These are phyloP conservation scores for Pugionium cornutum DNA, from an alignment of 345 rosid species.

Conservation along the genomic window DNA sequence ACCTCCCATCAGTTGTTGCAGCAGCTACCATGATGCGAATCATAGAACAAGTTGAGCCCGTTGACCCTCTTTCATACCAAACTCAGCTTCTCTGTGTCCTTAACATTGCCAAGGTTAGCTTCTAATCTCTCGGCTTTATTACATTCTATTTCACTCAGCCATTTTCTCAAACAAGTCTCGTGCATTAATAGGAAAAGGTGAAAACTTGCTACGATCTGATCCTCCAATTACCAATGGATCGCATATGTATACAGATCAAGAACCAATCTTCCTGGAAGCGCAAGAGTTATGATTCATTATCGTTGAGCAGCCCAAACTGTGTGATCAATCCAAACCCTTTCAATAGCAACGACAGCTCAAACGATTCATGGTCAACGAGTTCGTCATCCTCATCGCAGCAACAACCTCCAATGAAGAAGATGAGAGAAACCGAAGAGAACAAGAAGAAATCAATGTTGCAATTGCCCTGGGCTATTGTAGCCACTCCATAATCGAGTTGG, in stretches of 20 bases:
- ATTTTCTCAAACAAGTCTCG: conserved; percentile 16
- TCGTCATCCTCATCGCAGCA: conserved; percentile 24
- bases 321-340: conserved; percentile 61
- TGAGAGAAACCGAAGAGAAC: conserved; percentile 48
- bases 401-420: conserved; percentile 56
- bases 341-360: conserved; percentile 48
- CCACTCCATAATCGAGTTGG: conserved; percentile 34
- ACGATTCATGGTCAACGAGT: conserved; percentile 52
- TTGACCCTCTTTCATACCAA: conserved; percentile 50
- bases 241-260: conserved; percentile 2
- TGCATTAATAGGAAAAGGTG: conserved; percentile 58
- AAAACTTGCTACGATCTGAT: conserved; percentile 55
- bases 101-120: conserved; percentile 57
- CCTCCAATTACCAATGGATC: conserved; percentile 42
- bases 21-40: conserved; percentile 81
- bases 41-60: conserved; percentile 58
- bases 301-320: conserved; percentile 59
- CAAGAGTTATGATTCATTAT: conserved; percentile 42
- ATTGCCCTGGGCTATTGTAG: conserved; percentile 37
- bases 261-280: conserved; percentile 50
- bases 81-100: conserved; percentile 62
- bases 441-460: conserved; percentile 38
- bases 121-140: background rate
- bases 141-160: conserved; percentile 9
- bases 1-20: conserved; percentile 79